Conservation (phyloP, 2,329 filamentous ascomycete species). For the Ophiobolus disseminans region DNA sequence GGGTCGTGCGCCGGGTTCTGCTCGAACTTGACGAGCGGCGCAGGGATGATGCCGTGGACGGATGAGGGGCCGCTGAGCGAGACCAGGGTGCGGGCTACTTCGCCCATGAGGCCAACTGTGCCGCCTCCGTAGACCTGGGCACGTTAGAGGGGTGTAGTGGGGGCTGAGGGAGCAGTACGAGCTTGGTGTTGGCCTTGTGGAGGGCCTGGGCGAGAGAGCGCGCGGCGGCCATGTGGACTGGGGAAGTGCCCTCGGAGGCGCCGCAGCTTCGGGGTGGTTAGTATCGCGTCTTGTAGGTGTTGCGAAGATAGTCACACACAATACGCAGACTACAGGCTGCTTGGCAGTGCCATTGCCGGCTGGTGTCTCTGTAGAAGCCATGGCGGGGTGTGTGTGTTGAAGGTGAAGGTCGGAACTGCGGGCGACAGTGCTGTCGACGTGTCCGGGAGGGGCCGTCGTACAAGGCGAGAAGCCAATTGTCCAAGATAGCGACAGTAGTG, state of each 20-base stretch:
- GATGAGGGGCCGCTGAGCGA: conserved; percentile 77
- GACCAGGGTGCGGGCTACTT: conserved; percentile 85
- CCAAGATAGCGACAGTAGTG: too few species aligned
- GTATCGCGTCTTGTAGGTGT: neutral
- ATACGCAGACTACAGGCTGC: conserved; percentile 83
- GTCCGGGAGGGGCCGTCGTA: conserved; percentile 10
- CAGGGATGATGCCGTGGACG: conserved; percentile 94
- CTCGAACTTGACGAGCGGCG: conserved; percentile 81
- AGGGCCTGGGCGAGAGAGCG: conserved; percentile 75
- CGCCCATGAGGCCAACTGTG: conserved; percentile 94
- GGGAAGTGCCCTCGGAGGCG: conserved; percentile 74
- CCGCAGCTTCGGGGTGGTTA: conserved; percentile 69
- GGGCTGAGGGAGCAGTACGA: conserved; percentile 57
- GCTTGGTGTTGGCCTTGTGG: conserved; percentile 76
- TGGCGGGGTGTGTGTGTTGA: too few species aligned
- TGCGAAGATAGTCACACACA: conserved; percentile 58
- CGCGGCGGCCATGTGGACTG: conserved; percentile 79
- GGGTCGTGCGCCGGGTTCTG: conserved; percentile 65
- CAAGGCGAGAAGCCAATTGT: too few species aligned
- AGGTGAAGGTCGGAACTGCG: conserved; percentile 11
- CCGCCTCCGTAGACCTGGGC: conserved; percentile 85
- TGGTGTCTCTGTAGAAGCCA: conserved; percentile 26
- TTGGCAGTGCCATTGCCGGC: conserved; percentile 21
- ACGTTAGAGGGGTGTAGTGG: neutral
- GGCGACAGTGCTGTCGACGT: conserved; percentile 5